These are phyloP conservation scores for Vicia faba DNA, from an alignment of 306 rosid genomes.

Conservation along the genomic window DNA sequence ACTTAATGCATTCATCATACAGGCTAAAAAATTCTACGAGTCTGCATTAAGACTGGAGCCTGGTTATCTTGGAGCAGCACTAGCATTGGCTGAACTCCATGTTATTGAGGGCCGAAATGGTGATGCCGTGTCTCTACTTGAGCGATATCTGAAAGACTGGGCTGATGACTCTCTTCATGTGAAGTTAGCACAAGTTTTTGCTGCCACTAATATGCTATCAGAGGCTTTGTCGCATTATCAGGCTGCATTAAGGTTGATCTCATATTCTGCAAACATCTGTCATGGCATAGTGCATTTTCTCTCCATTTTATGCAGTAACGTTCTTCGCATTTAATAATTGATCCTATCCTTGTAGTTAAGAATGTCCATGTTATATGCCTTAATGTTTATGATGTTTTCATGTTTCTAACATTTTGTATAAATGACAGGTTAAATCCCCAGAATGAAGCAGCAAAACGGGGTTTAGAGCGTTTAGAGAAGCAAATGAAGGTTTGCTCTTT, in stretches of 20 bases:
- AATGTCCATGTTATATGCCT: constrained; percentile 27
- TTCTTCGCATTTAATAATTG: not conserved
- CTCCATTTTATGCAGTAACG: not conserved
- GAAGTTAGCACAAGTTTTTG: constrained; percentile 95
- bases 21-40: constrained; percentile 98
- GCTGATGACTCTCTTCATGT: constrained; percentile 99
- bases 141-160: constrained; percentile 97
- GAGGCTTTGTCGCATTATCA: constrained; percentile 97
- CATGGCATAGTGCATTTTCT: constrained; percentile 20
- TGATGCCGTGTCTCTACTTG: constrained; percentile 90
- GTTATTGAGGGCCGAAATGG: constrained; percentile 93
- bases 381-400: constrained; percentile 26
- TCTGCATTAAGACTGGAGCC: constrained; percentile 99
- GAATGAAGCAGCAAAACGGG: constrained; percentile 93
- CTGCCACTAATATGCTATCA: constrained; percentile 89
- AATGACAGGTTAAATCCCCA: constrained; percentile 84
- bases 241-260: constrained; percentile 83
- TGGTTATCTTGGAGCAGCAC: constrained; percentile 97
- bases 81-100: constrained; percentile 99
- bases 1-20: constrained; percentile 37
- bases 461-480: constrained; percentile 94
- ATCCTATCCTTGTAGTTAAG: not conserved
- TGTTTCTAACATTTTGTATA: constrained; percentile 31
- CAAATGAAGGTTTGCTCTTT: constrained; percentile 80
- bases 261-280: constrained; percentile 20